Evolutionary conservation across 75 land plant genomes (phyloP).

Genomic region (Pseudotsuga menziesii): DNA sequence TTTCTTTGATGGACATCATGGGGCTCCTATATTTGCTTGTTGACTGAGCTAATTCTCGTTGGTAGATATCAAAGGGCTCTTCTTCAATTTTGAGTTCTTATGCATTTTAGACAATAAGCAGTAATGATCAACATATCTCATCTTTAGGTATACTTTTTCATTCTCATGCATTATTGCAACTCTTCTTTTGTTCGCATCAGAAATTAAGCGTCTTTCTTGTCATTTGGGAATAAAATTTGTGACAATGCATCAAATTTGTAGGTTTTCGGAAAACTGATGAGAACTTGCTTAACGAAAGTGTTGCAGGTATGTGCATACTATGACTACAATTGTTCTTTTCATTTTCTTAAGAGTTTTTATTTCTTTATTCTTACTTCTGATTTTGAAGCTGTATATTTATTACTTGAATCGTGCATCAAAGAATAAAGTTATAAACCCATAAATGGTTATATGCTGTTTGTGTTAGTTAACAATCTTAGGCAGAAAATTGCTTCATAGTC

Average conservation of each 20-base stretch:
- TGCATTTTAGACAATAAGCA: too few species aligned
- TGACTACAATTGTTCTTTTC: not conserved
- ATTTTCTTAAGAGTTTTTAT: not conserved
- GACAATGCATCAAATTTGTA: conserved; percentile 6
- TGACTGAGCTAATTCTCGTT: too few species aligned
- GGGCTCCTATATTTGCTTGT: too few species aligned
- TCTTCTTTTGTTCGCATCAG: not conserved
- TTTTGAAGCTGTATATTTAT: not conserved
- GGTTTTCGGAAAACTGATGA: conserved; percentile 72
- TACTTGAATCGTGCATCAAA: not conserved
- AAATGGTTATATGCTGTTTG: too few species aligned
- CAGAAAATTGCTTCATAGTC: too few species aligned
- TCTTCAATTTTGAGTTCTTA: too few species aligned
- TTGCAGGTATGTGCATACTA: conserved; percentile 38
- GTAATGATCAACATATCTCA: too few species aligned
- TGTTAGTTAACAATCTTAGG: too few species aligned
- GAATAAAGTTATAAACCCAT: not conserved
- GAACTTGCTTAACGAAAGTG: conserved; percentile 55
- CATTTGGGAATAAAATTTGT: not conserved
- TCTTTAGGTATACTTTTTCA: not conserved
- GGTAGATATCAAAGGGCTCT: too few species aligned
- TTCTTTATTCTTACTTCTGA: not conserved
- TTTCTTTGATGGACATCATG: too few species aligned
- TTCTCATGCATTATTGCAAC: not conserved
- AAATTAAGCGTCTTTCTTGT: not conserved